phyloP scores from a whole-genome alignment of 2,329 filamentous ascomycete species.

The Epichloe gansuensis region DNA sequence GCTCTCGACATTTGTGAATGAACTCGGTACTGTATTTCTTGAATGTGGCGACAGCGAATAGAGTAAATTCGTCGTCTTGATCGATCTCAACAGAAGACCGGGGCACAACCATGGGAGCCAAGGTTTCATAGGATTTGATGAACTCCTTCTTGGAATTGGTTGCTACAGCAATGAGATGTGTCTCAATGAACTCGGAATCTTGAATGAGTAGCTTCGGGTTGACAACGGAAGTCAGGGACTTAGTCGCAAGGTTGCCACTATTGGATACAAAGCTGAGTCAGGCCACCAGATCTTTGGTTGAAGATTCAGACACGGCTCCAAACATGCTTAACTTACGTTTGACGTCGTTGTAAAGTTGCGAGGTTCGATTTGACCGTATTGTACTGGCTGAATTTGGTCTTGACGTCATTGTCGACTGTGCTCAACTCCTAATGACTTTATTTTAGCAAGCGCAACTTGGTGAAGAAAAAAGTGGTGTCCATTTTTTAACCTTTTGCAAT shows the following conservation, averaged over 20 bases:
- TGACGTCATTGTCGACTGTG: conserved; percentile 92
- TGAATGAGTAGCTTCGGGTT: conserved; percentile 67
- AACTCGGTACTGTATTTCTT: conserved; percentile 86
- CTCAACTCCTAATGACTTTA: conserved; percentile 55
- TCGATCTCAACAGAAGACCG: conserved; percentile 70
- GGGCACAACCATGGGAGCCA: conserved; percentile 85
- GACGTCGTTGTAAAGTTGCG: conserved; percentile 67
- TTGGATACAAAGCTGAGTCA: neutral
- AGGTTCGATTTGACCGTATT: conserved; percentile 81
- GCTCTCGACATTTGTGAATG: conserved; percentile 79
- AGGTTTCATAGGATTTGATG: conserved; percentile 73
- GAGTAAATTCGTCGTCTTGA: conserved; percentile 76
- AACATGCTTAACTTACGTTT: conserved; percentile 49
- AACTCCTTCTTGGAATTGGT: conserved; percentile 74
- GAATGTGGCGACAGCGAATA: conserved; percentile 84
- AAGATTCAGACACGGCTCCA: too few relatives aligned
- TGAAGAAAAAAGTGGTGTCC: neutral
- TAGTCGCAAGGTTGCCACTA: conserved; percentile 85
- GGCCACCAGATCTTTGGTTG: neutral
- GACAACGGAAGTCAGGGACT: conserved; percentile 82
- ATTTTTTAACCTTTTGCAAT: conserved; percentile 59
- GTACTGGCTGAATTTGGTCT: conserved; percentile 88
- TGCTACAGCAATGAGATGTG: conserved; percentile 84
- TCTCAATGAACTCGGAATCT: conserved; percentile 93
- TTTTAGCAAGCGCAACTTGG: neutral